Evolutionary conservation across 176 grass and related monocot species (phyloP).

Genomic region (Calamus simplicifolius): DNA sequence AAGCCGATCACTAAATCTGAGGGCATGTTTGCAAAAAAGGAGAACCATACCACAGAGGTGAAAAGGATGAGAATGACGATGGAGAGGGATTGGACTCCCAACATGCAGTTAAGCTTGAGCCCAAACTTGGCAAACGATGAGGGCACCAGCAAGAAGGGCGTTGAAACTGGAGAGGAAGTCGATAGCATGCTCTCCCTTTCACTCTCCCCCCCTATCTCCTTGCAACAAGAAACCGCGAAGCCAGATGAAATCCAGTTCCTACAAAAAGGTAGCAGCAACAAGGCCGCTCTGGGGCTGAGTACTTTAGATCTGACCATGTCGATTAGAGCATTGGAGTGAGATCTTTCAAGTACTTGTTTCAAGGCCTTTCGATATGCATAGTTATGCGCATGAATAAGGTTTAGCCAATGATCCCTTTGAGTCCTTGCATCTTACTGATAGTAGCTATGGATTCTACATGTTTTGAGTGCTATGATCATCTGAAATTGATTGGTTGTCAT

Average conservation of each 20-base stretch:
- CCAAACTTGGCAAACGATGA: slow-evolving; percentile 17
- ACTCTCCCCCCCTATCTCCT: slow-evolving; percentile 36
- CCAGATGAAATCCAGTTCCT: slow-evolving; percentile 7
- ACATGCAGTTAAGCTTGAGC: slow-evolving; percentile 64
- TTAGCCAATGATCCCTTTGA: slow-evolving; percentile 4
- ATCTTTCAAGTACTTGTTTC: slow-evolving; percentile 99
- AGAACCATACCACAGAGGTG: not conserved
- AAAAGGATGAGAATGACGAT: slow-evolving; percentile 28
- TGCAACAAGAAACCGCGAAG: not conserved
- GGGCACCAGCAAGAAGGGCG: slow-evolving; percentile 19
- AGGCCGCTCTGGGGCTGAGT: slow-evolving; percentile 76
- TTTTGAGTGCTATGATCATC: too few species aligned
- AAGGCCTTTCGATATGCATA: slow-evolving; percentile 26
- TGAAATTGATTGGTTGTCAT: too few species aligned
- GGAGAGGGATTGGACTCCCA: slow-evolving; percentile 15
- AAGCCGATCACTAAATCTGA: not conserved
- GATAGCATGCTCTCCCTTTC: slow-evolving; percentile 50
- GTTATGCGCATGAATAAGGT: slow-evolving; percentile 8
- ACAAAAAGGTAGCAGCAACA: slow-evolving; percentile 44
- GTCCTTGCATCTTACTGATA: not conserved
- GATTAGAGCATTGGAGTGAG: slow-evolving; percentile 99
- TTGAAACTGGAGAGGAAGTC: slow-evolving; percentile 21
- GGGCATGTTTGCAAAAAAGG: slow-evolving; percentile 9
- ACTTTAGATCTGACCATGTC: slow-evolving; percentile 99
- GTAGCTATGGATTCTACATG: not conserved